phyloP scores from a whole-genome alignment of 139 green algal species.

The Chlorella sorokiniana region DNA sequence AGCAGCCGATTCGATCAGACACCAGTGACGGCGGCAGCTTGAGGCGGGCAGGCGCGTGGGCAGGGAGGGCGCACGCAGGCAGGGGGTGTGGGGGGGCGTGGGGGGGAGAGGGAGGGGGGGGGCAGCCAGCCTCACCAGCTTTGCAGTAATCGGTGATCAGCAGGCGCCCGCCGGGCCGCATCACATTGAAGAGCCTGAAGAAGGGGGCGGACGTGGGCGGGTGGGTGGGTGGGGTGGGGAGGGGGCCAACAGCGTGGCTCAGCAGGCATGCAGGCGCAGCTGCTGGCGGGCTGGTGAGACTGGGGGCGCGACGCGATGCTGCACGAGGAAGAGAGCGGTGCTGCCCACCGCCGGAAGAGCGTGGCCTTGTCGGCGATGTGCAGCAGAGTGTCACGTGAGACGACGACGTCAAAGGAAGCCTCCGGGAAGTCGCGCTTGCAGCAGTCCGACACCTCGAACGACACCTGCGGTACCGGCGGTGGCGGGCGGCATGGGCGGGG shows the following conservation, averaged over 20 bases:
- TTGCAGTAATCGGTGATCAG: constrained; percentile 89
- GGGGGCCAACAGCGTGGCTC: neutral
- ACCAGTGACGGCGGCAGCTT: too few species aligned
- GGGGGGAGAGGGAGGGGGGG: too few species aligned
- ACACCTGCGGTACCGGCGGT: constrained; percentile 44
- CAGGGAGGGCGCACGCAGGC: too few species aligned
- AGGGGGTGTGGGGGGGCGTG: too few species aligned
- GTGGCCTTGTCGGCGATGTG: constrained; percentile 82
- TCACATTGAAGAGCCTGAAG: constrained; percentile 54
- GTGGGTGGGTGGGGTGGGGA: neutral
- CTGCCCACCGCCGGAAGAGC: constrained; percentile 59
- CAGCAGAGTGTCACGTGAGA: constrained; percentile 76
- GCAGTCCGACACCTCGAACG: constrained; percentile 84
- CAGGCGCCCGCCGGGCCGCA: constrained; percentile 78
- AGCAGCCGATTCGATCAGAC: too few species aligned
- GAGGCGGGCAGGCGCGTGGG: too few species aligned
- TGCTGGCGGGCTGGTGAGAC: too few species aligned
- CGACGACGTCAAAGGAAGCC: constrained; percentile 71
- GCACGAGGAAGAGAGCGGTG: neutral
- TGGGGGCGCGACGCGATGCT: neutral
- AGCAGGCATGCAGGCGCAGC: neutral
- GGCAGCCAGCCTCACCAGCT: neutral
- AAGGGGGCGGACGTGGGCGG: too few species aligned
- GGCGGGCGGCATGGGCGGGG: neutral
- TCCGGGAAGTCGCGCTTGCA: constrained; percentile 48